Conservation (phyloP, 768 basidiomycete genomes). For the Coprinellus aureogranulatus region DNA sequence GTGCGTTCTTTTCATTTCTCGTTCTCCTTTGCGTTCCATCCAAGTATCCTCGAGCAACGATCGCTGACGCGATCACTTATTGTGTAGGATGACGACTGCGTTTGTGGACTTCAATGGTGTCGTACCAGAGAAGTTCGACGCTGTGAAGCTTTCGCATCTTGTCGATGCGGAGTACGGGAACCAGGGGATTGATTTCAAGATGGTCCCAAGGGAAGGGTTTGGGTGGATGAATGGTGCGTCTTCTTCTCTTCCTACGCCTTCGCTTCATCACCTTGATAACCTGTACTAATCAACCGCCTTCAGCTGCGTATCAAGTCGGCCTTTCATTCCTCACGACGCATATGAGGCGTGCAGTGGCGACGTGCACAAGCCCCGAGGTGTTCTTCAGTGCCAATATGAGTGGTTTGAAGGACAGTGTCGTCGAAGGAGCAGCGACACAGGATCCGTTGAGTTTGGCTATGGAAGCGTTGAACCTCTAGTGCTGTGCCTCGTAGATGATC, state of each 20-base stretch:
- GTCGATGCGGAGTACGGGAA: constrained; percentile 98
- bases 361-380: constrained; percentile 90
- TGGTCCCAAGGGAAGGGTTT: constrained; percentile 96
- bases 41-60: too few species aligned
- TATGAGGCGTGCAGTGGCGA: constrained; percentile 93
- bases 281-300: background rate
- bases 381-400: constrained; percentile 64
- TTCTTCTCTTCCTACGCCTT: background rate
- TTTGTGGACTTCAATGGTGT: constrained; percentile 98
- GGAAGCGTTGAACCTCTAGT: constrained; percentile 48
- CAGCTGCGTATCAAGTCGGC: constrained; percentile 96
- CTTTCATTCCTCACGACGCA: constrained; percentile 88
- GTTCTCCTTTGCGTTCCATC: too few species aligned
- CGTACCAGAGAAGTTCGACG: constrained; percentile 99
- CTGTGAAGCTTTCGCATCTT: constrained; percentile 90
- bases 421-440: constrained; percentile 37
- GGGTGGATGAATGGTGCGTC: constrained; percentile 94
- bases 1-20: constrained; percentile 36
- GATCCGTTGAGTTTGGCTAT: constrained; percentile 66
- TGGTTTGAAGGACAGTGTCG: constrained; percentile 30
- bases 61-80: background rate
- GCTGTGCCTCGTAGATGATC: too few species aligned
- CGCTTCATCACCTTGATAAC: background rate
- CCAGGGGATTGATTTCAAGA: constrained; percentile 95
- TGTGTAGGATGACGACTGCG: constrained; percentile 88